Percentiles rank a stretch among this genome's conserved stretches.
These are phyloP conservation scores for Mycosphaerella sp. DNA, from an alignment of 2,329 filamentous ascomycete genomes.

Conservation along the genomic window DNA sequence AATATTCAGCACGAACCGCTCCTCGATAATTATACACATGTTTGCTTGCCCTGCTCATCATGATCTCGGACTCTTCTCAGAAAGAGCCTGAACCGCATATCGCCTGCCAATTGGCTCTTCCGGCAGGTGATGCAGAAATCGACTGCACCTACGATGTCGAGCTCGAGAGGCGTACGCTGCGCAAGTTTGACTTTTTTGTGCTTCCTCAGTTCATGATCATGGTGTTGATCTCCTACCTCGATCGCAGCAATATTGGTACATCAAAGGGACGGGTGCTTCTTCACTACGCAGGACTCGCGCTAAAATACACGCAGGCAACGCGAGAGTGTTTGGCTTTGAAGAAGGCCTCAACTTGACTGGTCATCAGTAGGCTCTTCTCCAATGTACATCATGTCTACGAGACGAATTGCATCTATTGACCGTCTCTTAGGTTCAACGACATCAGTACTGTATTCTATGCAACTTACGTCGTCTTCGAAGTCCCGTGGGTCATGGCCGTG, in stretches of 20 bases:
- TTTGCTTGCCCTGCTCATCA: background rate
- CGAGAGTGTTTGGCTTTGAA: constrained; percentile 20
- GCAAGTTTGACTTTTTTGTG: constrained; percentile 18
- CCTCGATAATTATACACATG: background rate
- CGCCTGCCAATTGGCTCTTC: background rate
- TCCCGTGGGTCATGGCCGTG: constrained; percentile 22
- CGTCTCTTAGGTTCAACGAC: constrained; percentile 12
- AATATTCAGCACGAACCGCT: background rate
- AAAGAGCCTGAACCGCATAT: background rate
- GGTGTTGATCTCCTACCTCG: constrained; percentile 17
- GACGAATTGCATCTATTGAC: background rate
- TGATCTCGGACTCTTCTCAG: background rate
- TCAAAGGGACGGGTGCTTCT: no score
- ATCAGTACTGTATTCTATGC: constrained; percentile 21
- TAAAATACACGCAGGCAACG: constrained; percentile 9
- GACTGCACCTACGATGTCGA: constrained; percentile 2
- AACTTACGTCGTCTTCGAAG: constrained; percentile 19
- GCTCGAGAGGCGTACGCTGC: constrained; percentile 11
- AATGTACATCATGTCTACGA: background rate
- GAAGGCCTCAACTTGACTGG: constrained; percentile 17
- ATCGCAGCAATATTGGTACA: constrained; percentile 19
- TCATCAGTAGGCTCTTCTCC: constrained; percentile 3
- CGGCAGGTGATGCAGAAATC: background rate
- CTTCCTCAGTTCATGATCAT: constrained; percentile 18
- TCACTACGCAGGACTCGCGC: no score